These are phyloP conservation scores for Ogataea pilisensis DNA, from an alignment of 805 yeast species.

Conservation along the genomic window DNA sequence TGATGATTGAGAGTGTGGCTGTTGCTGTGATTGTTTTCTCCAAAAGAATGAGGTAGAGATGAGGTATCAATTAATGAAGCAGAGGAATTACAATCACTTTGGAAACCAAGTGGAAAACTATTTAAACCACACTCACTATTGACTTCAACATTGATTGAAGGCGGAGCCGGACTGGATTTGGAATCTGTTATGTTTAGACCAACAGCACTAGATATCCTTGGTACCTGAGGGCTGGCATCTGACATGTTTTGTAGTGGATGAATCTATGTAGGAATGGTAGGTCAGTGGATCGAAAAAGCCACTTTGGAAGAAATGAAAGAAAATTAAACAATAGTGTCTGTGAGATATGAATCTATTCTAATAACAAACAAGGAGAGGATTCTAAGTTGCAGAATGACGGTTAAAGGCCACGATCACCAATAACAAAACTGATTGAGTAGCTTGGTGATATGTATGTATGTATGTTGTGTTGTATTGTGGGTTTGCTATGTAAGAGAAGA, in stretches of 20 bases:
- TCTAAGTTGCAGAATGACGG: too few species aligned
- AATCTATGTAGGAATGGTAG: too few species aligned
- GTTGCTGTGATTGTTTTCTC: background rate
- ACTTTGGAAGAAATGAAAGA: too few species aligned
- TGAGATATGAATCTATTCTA: too few species aligned
- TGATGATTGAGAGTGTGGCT: background rate
- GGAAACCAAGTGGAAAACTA: background rate
- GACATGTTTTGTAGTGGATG: background rate
- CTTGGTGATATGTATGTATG: too few species aligned
- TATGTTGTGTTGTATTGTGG: too few species aligned
- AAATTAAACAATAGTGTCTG: too few species aligned
- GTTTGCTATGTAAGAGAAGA: too few species aligned
- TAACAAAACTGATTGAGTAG: too few species aligned
- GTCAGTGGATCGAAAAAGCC: too few species aligned
- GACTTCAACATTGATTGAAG: constrained; percentile 6
- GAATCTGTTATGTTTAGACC: constrained; percentile 3
- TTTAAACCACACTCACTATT: constrained; percentile 1
- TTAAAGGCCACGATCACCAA: too few species aligned
- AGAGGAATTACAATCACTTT: background rate
- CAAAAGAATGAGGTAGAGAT: background rate
- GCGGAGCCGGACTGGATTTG: constrained; percentile 9
- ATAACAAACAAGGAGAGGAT: too few species aligned
- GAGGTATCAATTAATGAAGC: background rate
- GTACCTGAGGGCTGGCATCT: background rate
- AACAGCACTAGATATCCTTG: background rate